phyloP scores from a whole-genome alignment of 139 green algal genomes.

The Spirogloea muscicola region DNA sequence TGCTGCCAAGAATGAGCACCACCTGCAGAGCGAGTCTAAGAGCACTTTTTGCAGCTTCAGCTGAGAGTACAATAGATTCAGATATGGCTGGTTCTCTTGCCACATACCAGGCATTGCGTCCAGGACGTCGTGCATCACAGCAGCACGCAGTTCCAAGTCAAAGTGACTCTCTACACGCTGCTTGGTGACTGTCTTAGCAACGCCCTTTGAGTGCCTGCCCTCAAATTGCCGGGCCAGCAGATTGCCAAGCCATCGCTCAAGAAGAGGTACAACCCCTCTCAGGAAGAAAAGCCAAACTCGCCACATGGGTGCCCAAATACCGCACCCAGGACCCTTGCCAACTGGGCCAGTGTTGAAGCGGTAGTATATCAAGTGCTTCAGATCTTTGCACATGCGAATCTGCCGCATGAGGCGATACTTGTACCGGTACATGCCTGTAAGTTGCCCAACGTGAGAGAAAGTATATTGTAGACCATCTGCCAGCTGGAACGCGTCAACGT shows the following conservation, averaged over 20 bases:
- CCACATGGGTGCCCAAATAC: slow-evolving; percentile 99
- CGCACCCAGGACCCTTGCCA: slow-evolving; percentile 96
- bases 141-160: slow-evolving; percentile 95
- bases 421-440: slow-evolving; percentile 96
- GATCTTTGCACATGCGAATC: slow-evolving; percentile 89
- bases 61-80: too few relatives aligned
- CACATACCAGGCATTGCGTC: slow-evolving; percentile 99
- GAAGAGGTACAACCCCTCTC: slow-evolving; percentile 91
- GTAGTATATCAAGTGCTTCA: slow-evolving; percentile 99
- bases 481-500: slow-evolving; percentile 99
- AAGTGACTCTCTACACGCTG: slow-evolving; percentile 98
- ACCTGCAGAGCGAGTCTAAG: too few relatives aligned
- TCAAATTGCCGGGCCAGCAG: slow-evolving; percentile 98
- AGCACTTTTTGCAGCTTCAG: too few relatives aligned
- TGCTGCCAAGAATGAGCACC: too few relatives aligned
- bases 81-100: too few relatives aligned
- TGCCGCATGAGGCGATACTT: slow-evolving; percentile 99
- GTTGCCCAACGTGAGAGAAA: slow-evolving; percentile 98
- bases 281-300: slow-evolving; percentile 99
- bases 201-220: slow-evolving; percentile 88
- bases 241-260: slow-evolving; percentile 99
- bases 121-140: slow-evolving; percentile 99
- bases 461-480: slow-evolving; percentile 99
- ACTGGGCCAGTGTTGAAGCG: slow-evolving; percentile 97
- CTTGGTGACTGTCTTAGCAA: slow-evolving; percentile 99